These are phyloP conservation scores for Apophysomyces elegans DNA, from an alignment of 371 early-diverging fungal species.

Conservation along the genomic window DNA sequence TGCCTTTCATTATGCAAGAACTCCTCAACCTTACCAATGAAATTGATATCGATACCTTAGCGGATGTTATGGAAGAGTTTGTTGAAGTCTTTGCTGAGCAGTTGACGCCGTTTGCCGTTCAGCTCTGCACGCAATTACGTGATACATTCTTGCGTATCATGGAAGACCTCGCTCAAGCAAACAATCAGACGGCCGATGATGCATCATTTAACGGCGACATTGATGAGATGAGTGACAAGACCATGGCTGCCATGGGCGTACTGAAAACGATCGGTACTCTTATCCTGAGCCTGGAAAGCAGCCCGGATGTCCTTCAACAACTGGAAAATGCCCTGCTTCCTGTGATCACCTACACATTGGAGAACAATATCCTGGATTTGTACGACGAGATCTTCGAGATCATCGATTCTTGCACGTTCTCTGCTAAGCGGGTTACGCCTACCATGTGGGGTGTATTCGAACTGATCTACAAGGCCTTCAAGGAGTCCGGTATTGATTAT, in stretches of 20 bases:
- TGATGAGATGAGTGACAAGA: conserved; percentile 81
- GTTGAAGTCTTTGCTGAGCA: conserved; percentile 89
- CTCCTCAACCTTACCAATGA: conserved; percentile 84
- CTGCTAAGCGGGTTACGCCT: conserved; percentile 78
- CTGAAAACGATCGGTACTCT: conserved; percentile 89
- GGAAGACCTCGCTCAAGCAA: conserved; percentile 56
- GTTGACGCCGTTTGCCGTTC: conserved; percentile 87
- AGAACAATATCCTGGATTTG: conserved; percentile 74
- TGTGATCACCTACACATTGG: conserved; percentile 71
- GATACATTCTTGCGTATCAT: conserved; percentile 87
- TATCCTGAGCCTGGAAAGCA: conserved; percentile 70
- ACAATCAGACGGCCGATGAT: conserved; percentile 39
- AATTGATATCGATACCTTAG: conserved; percentile 88
- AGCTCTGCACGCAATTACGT: conserved; percentile 82
- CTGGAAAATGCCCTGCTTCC: conserved; percentile 79
- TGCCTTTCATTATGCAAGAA: conserved; percentile 84
- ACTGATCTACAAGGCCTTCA: conserved; percentile 73
- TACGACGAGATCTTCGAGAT: conserved; percentile 90
- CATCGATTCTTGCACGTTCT: conserved; percentile 83
- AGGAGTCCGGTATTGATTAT: conserved; percentile 75
- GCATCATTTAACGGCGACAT: conserved; percentile 36
- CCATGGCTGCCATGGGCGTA: conserved; percentile 88
- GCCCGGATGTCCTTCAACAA: conserved; percentile 64
- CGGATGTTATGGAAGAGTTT: conserved; percentile 86
- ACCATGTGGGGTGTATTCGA: conserved; percentile 87